These are phyloP conservation scores for Fagus sylvatica DNA, from an alignment of 306 rosid species.

Conservation along the genomic window DNA sequence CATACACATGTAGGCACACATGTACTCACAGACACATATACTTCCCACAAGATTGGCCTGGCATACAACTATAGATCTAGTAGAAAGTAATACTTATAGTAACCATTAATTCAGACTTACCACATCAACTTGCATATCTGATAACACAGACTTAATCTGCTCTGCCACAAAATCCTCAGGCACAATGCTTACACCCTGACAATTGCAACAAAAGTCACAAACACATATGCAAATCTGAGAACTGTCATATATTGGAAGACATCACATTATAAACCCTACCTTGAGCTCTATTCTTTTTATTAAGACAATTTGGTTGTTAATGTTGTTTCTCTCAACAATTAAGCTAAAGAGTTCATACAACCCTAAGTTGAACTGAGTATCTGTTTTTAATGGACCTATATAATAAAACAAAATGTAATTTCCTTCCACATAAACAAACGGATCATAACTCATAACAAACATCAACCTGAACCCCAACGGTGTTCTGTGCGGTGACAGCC, in stretches of 20 bases:
- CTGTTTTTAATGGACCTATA: neutral
- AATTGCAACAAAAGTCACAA: constrained; percentile 19
- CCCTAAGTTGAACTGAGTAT: neutral
- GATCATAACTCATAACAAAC: constrained; percentile 10
- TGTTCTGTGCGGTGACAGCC: constrained; percentile 93
- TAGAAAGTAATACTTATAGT: constrained; percentile 1
- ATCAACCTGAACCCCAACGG: constrained; percentile 85
- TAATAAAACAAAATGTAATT: neutral
- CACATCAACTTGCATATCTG: constrained; percentile 94
- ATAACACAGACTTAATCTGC: constrained; percentile 80
- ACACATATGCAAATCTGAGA: neutral
- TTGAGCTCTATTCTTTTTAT: neutral
- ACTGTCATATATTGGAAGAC: neutral
- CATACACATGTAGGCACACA: too few relatives aligned
- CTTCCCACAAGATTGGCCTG: constrained; percentile 1
- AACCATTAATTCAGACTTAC: constrained; percentile 45
- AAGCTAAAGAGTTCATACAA: neutral
- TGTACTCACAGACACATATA: too few relatives aligned
- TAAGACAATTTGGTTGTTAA: neutral
- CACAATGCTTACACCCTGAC: constrained; percentile 62
- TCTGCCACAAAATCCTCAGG: constrained; percentile 68
- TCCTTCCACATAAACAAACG: constrained; percentile 2
- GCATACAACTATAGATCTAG: neutral
- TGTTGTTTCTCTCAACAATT: neutral
- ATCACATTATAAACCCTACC: neutral